Evolutionary conservation across 2,329 filamentous ascomycete species (phyloP).

Genomic region (Diplodia sapinea): DNA sequence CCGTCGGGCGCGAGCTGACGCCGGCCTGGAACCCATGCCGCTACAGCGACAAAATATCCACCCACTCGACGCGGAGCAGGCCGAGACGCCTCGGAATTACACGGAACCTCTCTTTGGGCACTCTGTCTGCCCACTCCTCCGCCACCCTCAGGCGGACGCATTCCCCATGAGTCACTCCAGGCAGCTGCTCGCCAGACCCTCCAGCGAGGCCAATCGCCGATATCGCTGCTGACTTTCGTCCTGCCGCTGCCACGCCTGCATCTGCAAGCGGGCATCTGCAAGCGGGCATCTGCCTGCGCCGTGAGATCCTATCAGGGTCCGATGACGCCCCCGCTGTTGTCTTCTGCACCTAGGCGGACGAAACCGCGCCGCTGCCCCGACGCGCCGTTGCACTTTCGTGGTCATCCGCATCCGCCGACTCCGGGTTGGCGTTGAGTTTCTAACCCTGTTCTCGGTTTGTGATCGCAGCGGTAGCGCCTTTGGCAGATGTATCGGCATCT

Average conservation of each 20-base stretch:
- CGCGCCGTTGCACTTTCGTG: slow-evolving; percentile 5
- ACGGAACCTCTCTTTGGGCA: slow-evolving; percentile 8
- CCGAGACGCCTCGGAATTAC: slow-evolving; percentile 18
- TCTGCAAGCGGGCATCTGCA: slow-evolving; percentile 12
- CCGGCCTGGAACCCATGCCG: slow-evolving; percentile 9
- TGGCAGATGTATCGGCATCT: slow-evolving; percentile 1
- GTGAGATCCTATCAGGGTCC: slow-evolving; percentile 17
- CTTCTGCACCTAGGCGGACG: slow-evolving; percentile 3
- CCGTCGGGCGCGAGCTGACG: slow-evolving; percentile 5
- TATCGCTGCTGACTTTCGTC: slow-evolving; percentile 40
- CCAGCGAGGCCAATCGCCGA: slow-evolving; percentile 39
- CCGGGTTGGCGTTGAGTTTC: neutral
- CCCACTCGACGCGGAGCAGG: slow-evolving; percentile 19
- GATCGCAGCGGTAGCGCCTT: slow-evolving; percentile 12
- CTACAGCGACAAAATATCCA: slow-evolving; percentile 24
- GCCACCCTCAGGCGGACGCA: slow-evolving; percentile 18
- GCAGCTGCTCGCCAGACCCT: slow-evolving; percentile 36
- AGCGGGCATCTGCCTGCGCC: slow-evolving; percentile 11
- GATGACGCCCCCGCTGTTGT: neutral
- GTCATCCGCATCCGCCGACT: slow-evolving; percentile 3
- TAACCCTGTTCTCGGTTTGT: neutral
- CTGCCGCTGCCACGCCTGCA: slow-evolving; percentile 20
- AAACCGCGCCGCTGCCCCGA: slow-evolving; percentile 26
- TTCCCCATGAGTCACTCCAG: slow-evolving; percentile 47
- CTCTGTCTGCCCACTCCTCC: neutral